Evolutionary conservation across 108 stramenopile genomes (phyloP), one percentile per base, ranked within the genome.

Genomic region (Aurantiochytrium sp.): DNA sequence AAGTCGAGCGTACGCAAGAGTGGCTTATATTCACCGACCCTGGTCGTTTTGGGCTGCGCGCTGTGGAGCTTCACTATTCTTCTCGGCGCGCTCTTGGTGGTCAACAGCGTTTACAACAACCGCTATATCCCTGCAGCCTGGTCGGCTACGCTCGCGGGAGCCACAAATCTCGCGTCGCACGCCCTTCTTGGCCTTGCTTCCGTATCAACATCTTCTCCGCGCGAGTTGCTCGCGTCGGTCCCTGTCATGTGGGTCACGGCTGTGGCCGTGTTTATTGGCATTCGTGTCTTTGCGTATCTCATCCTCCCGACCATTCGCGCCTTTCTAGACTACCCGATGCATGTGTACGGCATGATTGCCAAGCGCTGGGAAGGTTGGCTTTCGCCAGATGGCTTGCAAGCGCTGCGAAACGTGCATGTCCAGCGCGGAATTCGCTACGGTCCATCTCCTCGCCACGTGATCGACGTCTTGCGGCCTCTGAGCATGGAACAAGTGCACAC

Each of bases 21-120:
- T 16, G 51, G 49, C 10, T 8, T 83, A 6, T 47, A 53, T 23
- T 83, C 76, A 2, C 76, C 76, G 28, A 83, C 76, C 45, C 6
- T 83, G 76, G 51, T 83, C 19, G 49, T 83, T 53, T 3, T 53
- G 8, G 76, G 49, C 25, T 83, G 49, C 51, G 76, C 76, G n/a
- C n/a, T 83, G 18, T 83, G 76, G 76, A 83, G 76, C 28, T 83
- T 83, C 51, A 83, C 76, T 12, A 83, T 83, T 23, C 51, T 83
- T 12, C 76, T 83, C 28, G 76, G 76, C 51, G 76, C 76, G 6
- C 23, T 83, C 10, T 23, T 83, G 19, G 76, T 83, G 43, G 49
- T 83, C 49, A 83, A 83, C 4, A 83, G 76, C 76, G 51, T 83
- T 1, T 83, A 53, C 51, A 83, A 4, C 51, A 83, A 83, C 49